Base-by-base conservation (phyloP, 306 rosid genomes). In the Prunus mira region DNA sequence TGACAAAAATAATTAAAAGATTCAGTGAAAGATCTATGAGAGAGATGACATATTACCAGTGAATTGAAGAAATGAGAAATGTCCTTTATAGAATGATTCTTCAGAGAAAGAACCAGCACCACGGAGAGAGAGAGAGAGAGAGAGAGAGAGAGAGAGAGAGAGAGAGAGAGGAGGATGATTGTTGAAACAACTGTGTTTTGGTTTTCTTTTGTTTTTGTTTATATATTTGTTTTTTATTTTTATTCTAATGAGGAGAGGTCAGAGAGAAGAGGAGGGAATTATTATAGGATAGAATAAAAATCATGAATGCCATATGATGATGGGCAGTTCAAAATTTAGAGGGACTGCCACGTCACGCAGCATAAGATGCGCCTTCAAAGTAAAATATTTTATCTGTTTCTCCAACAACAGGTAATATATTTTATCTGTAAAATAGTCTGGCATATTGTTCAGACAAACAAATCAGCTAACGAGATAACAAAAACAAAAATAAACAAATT, bases 81-180 rank as follows among this genome's bases (percentile, higher is more conserved):
- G 69, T 25, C 76, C 76, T 5, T 58, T 73, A 25, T 73, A 22
- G 68, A 73, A 60, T 43, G 30, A 70, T 45, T 73, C 68, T 45
- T 60, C 58, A 45, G 46, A 73, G 58, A 73, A 58, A 60, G 32
- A 43, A 43, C 47, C 46, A 66, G 52, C 27, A 38, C 30, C 18
- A 28, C 45, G 38, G 73, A 41, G 65, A 25, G 60, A 34, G 25
- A 25, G 11, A 2, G 72, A 12, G 27, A 19, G 30, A 9, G 46
- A 45, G 25, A 32, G 41, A n/a, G 76, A 60, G n/a, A n/a, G n/a
- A 24, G 24, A 60, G 51, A 47, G 51, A 1, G 8, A 51, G 15
- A 25, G 25, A 11, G 32, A 28, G 32, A 28, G 32, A 28, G 32
- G 4, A 30, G 32, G 41, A 34, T 34, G 41, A 34, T 34, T 34